These are phyloP conservation scores for Globisporangium spinosum DNA, from an alignment of 352 stramenopile genomes.

Conservation along the genomic window DNA sequence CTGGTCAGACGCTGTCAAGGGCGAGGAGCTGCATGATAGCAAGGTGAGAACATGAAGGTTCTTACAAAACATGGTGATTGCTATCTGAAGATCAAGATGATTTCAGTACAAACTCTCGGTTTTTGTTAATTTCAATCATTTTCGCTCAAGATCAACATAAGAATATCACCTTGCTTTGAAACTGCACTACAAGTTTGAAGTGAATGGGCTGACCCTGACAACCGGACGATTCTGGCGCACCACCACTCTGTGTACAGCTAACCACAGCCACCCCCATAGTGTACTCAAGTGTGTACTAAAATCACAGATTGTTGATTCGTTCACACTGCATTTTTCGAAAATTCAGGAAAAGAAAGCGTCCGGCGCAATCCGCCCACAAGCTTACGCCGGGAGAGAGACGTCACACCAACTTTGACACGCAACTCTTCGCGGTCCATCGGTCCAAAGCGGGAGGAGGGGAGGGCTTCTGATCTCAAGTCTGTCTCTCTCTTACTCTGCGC, in stretches of 20 bases:
- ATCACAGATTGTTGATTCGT: not conserved
- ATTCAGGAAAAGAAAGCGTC: not conserved
- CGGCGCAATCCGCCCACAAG: not conserved
- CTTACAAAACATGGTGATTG: not conserved
- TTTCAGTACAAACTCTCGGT: not conserved
- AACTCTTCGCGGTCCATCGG: not conserved
- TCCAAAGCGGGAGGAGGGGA: no score
- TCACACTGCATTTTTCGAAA: no score
- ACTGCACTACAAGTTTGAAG: not conserved
- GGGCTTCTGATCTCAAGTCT: not conserved
- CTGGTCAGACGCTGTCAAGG: not conserved
- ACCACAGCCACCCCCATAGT: no score
- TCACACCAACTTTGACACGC: not conserved
- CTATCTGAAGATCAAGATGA: not conserved
- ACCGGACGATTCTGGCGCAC: not conserved
- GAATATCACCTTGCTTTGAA: not conserved
- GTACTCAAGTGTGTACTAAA: no score
- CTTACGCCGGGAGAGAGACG: not conserved
- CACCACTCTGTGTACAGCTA: no score
- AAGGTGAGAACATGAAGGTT: not conserved
- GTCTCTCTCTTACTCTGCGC: not conserved
- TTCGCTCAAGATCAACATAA: not conserved
- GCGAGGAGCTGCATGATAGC: not conserved
- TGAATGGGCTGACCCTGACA: not conserved
- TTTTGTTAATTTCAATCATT: not conserved